Conservation (phyloP, 352 stramenopile genomes). For the Pythium dissotocum region DNA sequence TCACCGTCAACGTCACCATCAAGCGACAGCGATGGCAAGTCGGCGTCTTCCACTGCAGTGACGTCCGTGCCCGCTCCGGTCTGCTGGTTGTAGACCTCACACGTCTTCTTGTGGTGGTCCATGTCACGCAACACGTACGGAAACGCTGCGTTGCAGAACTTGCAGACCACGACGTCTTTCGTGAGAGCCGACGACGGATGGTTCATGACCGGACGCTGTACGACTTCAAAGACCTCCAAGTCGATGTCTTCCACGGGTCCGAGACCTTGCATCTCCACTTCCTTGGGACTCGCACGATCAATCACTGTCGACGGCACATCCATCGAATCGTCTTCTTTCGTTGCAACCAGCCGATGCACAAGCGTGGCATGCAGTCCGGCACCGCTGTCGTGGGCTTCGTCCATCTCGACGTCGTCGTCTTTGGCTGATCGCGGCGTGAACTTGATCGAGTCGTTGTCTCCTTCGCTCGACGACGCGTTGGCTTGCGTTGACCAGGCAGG, state of each 20-base stretch:
- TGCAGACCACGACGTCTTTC: conserved; percentile 24
- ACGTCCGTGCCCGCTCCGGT: neutral
- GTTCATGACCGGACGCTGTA: neutral
- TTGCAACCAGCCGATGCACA: neutral
- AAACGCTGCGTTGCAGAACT: conserved; percentile 23
- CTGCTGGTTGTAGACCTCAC: conserved; percentile 3
- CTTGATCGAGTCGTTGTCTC: conserved; percentile 1
- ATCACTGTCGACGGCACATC: neutral
- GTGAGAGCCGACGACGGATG: neutral
- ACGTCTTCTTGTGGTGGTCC: conserved; percentile 24
- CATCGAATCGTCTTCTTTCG: conserved; percentile 2
- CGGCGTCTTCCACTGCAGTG: neutral
- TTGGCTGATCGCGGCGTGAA: neutral
- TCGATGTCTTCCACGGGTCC: conserved; percentile 29
- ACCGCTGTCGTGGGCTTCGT: neutral
- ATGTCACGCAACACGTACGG: conserved; percentile 24
- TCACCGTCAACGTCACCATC: neutral
- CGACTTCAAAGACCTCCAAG: conserved; percentile 16
- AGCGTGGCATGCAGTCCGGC: neutral
- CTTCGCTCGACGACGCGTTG: neutral
- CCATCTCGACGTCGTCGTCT: neutral
- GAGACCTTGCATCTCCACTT: conserved; percentile 12
- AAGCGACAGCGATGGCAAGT: neutral
- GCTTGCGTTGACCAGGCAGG: neutral
- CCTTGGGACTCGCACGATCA: neutral